Conservation (phyloP, 2,329 filamentous ascomycete species). For the Shiraia bambusicola region DNA sequence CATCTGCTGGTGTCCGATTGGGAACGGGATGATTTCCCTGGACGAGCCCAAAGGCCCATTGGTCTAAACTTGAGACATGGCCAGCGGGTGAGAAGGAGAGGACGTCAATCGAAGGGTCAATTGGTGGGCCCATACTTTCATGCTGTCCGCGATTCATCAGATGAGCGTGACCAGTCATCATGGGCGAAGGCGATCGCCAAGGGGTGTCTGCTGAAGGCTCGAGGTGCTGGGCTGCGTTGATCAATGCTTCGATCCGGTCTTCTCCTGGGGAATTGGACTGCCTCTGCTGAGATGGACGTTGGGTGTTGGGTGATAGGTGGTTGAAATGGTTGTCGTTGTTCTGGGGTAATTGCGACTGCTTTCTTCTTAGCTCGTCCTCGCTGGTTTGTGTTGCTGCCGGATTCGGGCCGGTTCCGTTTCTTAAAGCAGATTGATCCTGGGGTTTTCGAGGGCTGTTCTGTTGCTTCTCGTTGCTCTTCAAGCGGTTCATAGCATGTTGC, state of each 20-base stretch:
- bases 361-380: constrained; percentile 28
- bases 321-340: constrained; percentile 18
- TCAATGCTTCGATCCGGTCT: constrained; percentile 41
- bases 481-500: constrained; percentile 43
- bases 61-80: constrained; percentile 40
- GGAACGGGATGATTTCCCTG: constrained; percentile 40
- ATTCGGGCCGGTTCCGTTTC: constrained; percentile 20
- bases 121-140: constrained; percentile 40
- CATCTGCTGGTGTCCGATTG: constrained; percentile 40
- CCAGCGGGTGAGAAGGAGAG: constrained; percentile 38
- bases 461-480: constrained; percentile 35
- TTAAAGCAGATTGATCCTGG: constrained; percentile 15
- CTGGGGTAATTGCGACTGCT: constrained; percentile 26
- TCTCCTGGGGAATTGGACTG: constrained; percentile 33
- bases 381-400: constrained; percentile 21
- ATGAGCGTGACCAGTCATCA: constrained; percentile 29
- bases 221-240: constrained; percentile 42
- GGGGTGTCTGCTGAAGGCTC: constrained; percentile 36
- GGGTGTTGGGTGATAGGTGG: constrained; percentile 18
- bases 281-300: constrained; percentile 13
- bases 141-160: constrained; percentile 29
- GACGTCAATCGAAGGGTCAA: constrained; percentile 42
- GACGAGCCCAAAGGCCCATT: constrained; percentile 43
- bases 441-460: constrained; percentile 28
- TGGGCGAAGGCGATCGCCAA: constrained; percentile 40